Evolutionary conservation across 495 filamentous ascomycete species (phyloP).

Genomic region (Rhypophila decipiens): DNA sequence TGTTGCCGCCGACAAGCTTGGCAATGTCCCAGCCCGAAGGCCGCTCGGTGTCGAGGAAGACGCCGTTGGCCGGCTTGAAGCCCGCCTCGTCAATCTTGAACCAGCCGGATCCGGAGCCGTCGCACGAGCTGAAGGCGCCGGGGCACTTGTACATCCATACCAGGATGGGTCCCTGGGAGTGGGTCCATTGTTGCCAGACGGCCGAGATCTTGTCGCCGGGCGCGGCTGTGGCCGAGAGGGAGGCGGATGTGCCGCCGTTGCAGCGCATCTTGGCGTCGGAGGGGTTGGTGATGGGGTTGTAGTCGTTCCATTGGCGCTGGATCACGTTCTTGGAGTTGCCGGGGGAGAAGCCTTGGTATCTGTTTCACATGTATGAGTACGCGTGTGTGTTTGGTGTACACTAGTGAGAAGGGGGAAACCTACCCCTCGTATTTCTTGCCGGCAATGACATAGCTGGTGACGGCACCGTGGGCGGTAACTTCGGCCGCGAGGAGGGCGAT

Average conservation of each 20-base stretch:
- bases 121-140: conserved; percentile 38
- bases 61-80: conserved; percentile 29
- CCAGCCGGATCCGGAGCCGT: conserved; percentile 43
- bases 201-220: conserved; percentile 45
- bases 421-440: conserved; percentile 45
- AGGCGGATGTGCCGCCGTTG: conserved; percentile 48
- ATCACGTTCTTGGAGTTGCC: conserved; percentile 39
- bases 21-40: conserved; percentile 25
- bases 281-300: conserved; percentile 43
- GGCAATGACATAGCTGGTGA: conserved; percentile 50
- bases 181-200: conserved; percentile 51
- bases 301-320: conserved; percentile 50
- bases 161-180: conserved; percentile 50
- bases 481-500: conserved; percentile 24
- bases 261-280: conserved; percentile 42
- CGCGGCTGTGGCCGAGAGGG: conserved; percentile 32
- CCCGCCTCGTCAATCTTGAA: conserved; percentile 58
- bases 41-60: conserved; percentile 25
- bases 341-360: conserved; percentile 44
- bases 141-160: conserved; percentile 50
- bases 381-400: not conserved
- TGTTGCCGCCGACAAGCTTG: conserved; percentile 39
- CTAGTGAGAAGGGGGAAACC: too few relatives aligned
- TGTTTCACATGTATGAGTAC: not conserved
- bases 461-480: conserved; percentile 50